Conservation (phyloP, 768 basidiomycete genomes). For the Porpolomopsis calyptriformis region DNA sequence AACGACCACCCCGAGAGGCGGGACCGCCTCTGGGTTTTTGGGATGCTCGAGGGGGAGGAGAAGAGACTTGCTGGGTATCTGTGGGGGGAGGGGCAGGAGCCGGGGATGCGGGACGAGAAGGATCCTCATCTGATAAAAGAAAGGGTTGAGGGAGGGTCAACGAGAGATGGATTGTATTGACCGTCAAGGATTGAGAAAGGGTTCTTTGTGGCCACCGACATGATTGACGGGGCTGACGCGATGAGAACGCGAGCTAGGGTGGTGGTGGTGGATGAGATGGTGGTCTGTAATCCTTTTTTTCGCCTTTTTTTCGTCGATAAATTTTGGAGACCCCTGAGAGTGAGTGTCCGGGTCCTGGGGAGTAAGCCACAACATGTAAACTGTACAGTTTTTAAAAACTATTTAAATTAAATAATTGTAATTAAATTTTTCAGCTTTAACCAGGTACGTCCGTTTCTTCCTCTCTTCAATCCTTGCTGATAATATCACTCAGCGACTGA, state of each 20-base stretch:
- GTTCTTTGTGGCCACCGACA: slow-evolving; percentile 89
- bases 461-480: background rate
- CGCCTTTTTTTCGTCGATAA: no score
- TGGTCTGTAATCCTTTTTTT: no score
- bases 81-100: slow-evolving; percentile 23
- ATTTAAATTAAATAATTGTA: background rate
- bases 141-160: slow-evolving; percentile 12
- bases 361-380: slow-evolving; percentile 34
- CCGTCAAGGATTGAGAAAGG: slow-evolving; percentile 77
- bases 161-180: slow-evolving; percentile 25
- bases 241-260: no score
- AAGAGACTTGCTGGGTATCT: slow-evolving; percentile 27
- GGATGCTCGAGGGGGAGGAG: slow-evolving; percentile 31
- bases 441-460: background rate
- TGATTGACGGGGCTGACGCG: slow-evolving; percentile 51
- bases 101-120: slow-evolving; percentile 34
- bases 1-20: slow-evolving; percentile 55
- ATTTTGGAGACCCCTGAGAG: slow-evolving; percentile 6
- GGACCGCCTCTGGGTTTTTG: slow-evolving; percentile 46
- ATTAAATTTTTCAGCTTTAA: no score
- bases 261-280: no score
- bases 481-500: no score
- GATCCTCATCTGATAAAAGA: slow-evolving; percentile 31
- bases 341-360: slow-evolving; percentile 33
- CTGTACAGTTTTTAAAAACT: slow-evolving; percentile 35